These are phyloP conservation scores for Orbilia ellipsospora DNA, from an alignment of 2,329 filamentous ascomycete species.

Conservation along the genomic window DNA sequence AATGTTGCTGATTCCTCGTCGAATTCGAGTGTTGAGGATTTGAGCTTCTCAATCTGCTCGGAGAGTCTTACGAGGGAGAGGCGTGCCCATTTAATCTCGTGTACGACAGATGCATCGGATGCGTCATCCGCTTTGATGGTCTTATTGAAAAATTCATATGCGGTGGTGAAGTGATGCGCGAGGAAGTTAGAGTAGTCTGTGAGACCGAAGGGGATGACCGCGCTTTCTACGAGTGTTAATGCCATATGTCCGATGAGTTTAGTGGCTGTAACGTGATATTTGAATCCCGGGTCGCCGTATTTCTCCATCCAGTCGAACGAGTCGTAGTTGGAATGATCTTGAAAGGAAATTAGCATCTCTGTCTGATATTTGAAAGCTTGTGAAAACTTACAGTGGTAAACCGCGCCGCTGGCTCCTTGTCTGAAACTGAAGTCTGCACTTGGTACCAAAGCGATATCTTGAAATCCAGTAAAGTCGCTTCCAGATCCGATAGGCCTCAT, in stretches of 20 bases:
- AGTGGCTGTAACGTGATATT: constrained; percentile 75
- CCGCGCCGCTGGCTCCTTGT: constrained; percentile 64
- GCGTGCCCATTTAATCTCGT: constrained; percentile 54
- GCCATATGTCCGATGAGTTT: constrained; percentile 73
- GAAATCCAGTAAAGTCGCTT: constrained; percentile 76
- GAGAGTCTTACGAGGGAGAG: constrained; percentile 13
- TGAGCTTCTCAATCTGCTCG: constrained; percentile 23
- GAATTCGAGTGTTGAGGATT: constrained; percentile 25
- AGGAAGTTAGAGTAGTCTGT: constrained; percentile 65
- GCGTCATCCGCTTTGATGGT: constrained; percentile 59
- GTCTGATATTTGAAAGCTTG: too few species aligned
- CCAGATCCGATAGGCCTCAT: constrained; percentile 76
- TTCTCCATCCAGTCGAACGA: constrained; percentile 86
- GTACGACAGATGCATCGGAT: constrained; percentile 62
- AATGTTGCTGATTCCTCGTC: constrained; percentile 23
- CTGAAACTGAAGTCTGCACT: constrained; percentile 77
- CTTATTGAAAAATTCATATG: constrained; percentile 62
- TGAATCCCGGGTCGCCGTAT: constrained; percentile 76
- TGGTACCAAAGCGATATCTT: constrained; percentile 77
- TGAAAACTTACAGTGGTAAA: constrained; percentile 72
- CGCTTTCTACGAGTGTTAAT: constrained; percentile 71
- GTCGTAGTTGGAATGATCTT: constrained; percentile 84
- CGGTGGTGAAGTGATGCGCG: constrained; percentile 62
- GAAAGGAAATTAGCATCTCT: neutral
- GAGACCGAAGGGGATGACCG: constrained; percentile 73